Conservation (phyloP, 192 early-diverging fungal species). For the Coemansia sp. region DNA sequence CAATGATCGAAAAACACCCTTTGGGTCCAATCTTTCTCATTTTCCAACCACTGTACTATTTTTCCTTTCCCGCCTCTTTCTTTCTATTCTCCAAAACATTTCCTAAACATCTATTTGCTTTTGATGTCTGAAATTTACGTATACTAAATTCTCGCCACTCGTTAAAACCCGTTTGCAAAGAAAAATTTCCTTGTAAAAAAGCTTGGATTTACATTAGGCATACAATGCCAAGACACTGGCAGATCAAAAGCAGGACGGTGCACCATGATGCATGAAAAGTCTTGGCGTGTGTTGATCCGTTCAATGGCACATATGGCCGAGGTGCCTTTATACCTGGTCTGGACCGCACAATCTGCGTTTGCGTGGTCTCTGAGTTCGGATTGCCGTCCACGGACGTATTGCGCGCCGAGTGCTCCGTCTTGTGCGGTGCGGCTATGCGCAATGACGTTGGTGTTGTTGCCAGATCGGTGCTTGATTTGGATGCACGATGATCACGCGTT, state of each 20-base stretch:
- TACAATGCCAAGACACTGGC: not conserved
- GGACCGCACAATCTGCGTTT: not conserved
- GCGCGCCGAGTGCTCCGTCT: not conserved
- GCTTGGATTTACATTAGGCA: not conserved
- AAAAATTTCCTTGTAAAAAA: not conserved
- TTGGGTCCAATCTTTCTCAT: no score
- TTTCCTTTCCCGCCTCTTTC: no score
- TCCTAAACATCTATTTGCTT: not conserved
- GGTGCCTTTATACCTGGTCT: not conserved
- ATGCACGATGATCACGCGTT: not conserved
- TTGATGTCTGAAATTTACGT: not conserved
- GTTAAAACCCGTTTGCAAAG: not conserved
- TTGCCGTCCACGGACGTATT: not conserved
- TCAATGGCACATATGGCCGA: not conserved
- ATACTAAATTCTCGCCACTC: not conserved
- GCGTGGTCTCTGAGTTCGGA: not conserved
- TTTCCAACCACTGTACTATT: not conserved
- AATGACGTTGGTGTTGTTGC: not conserved
- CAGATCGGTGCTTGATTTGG: not conserved
- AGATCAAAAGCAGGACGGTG: not conserved
- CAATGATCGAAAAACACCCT: no score
- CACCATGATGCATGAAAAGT: conserved; percentile 5
- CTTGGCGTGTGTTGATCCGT: conserved; percentile 11
- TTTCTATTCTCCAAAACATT: not conserved
- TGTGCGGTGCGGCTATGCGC: not conserved